Conservation (phyloP, 176 grass and related monocot genomes). For the Chrysopogon serrulatus region DNA sequence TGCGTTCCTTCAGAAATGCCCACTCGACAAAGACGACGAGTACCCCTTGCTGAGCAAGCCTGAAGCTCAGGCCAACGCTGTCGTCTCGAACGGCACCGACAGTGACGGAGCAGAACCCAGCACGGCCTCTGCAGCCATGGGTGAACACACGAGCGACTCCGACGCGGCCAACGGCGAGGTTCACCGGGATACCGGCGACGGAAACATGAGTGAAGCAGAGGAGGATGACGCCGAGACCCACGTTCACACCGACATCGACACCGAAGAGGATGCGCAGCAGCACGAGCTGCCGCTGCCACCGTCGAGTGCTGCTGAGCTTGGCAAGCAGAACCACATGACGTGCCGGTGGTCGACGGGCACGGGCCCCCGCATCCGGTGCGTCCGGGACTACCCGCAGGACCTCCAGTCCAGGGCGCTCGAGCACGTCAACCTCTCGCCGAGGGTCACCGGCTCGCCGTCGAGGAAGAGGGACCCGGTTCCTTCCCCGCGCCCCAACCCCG, state of each 20-base stretch:
- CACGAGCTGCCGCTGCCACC: neutral
- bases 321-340: slow-evolving; percentile 32
- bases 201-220: slow-evolving; percentile 39
- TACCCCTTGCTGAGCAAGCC: slow-evolving; percentile 34
- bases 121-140: neutral
- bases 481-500: slow-evolving; percentile 71
- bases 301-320: neutral
- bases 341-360: slow-evolving; percentile 76
- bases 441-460: slow-evolving; percentile 24
- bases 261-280: neutral
- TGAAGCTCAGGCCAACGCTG: neutral
- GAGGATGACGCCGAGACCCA: slow-evolving; percentile 13
- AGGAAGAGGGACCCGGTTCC: slow-evolving; percentile 76
- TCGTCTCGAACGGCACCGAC: neutral
- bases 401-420: slow-evolving; percentile 86
- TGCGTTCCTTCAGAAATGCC: slow-evolving; percentile 44
- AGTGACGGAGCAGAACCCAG: neutral
- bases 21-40: slow-evolving; percentile 59
- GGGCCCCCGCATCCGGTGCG: slow-evolving; percentile 77
- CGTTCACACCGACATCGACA: neutral
- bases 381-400: slow-evolving; percentile 85
- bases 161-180: neutral
- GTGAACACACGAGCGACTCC: neutral
- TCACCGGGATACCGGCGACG: neutral
- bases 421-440: slow-evolving; percentile 95